Percentiles rank a stretch among this genome's conserved stretches.
phyloP scores from a whole-genome alignment of 139 green algal species.

The Chlamydomonas sphaeroides region DNA sequence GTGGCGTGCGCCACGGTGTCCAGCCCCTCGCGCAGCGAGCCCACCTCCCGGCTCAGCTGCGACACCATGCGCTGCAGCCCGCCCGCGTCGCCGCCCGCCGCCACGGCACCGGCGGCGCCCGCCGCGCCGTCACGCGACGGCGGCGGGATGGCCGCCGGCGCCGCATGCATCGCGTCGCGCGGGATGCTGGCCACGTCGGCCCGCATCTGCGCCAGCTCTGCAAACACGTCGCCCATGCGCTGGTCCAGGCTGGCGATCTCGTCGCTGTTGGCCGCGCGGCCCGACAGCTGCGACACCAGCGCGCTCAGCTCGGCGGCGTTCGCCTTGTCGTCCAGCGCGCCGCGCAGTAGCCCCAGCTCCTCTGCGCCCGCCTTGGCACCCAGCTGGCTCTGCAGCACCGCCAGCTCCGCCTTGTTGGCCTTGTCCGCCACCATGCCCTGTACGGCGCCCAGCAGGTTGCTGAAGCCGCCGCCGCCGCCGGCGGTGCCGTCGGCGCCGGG shows the following conservation, averaged over 20 bases:
- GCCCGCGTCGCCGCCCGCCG: background rate
- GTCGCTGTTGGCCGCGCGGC: background rate
- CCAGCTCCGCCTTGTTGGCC: conserved; percentile 34
- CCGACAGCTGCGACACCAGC: background rate
- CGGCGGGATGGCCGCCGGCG: background rate
- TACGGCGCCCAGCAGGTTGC: conserved; percentile 20
- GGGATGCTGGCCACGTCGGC: conserved; percentile 16
- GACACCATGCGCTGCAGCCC: conserved; percentile 10
- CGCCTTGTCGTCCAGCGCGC: conserved; percentile 26
- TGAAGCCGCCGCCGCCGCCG: conserved; percentile 17
- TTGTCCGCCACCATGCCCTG: conserved; percentile 34
- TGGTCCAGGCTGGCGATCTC: conserved; percentile 34
- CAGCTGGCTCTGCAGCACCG: conserved; percentile 34
- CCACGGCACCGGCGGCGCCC: background rate
- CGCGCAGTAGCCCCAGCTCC: conserved; percentile 27
- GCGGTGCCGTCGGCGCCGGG: background rate
- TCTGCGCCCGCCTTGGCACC: conserved; percentile 15
- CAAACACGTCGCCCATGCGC: conserved; percentile 50
- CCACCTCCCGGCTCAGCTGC: conserved; percentile 19
- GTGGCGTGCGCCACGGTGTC: conserved; percentile 54
- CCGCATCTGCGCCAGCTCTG: conserved; percentile 34
- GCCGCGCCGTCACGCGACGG: background rate
- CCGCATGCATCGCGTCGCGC: background rate
- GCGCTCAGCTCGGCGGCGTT: conserved; percentile 13
- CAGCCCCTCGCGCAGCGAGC: conserved; percentile 40